A percentile compares a stretch with the other conserved stretches of the same genome.
Conservation (phyloP, 306 rosid genomes). For the Parietaria judaica region DNA sequence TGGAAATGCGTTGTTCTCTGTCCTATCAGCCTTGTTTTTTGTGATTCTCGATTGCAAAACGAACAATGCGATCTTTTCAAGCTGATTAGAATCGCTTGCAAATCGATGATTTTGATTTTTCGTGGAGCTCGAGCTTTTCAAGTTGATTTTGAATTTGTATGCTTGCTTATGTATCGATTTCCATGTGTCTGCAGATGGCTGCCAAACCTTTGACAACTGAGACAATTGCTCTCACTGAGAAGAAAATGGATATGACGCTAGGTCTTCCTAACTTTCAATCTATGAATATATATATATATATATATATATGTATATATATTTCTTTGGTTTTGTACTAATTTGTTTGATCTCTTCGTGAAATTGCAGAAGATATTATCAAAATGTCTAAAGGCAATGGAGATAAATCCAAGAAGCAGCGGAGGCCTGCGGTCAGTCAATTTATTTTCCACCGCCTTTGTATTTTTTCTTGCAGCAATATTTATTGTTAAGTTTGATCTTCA, state of each 20-base stretch:
- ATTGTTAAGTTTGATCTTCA: not conserved
- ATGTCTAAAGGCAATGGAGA: slow-evolving; percentile 46
- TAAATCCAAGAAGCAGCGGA: slow-evolving; percentile 33
- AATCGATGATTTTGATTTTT: no score
- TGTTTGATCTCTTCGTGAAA: not conserved
- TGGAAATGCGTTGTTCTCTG: no score
- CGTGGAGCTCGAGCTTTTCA: no score
- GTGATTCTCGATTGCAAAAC: no score
- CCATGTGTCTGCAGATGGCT: slow-evolving; percentile 46
- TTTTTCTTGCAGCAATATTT: not conserved
- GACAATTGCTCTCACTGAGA: slow-evolving; percentile 84
- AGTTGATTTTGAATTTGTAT: no score
- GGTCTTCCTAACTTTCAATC: slow-evolving; percentile 28
- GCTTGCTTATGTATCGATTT: not conserved
- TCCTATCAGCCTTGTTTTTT: no score
- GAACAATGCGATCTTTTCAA: no score
- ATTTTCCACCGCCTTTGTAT: not conserved
- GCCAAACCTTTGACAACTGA: slow-evolving; percentile 63
- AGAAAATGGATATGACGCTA: slow-evolving; percentile 94
- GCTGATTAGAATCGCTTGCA: no score
- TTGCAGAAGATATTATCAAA: slow-evolving; percentile 72
- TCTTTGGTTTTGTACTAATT: not conserved
- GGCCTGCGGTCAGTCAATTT: slow-evolving; percentile 43
- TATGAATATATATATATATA: not conserved
- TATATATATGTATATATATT: not conserved